Evolutionary conservation across 306 rosid genomes (phyloP).

Genomic region (Dalbergia cochinchinensis): DNA sequence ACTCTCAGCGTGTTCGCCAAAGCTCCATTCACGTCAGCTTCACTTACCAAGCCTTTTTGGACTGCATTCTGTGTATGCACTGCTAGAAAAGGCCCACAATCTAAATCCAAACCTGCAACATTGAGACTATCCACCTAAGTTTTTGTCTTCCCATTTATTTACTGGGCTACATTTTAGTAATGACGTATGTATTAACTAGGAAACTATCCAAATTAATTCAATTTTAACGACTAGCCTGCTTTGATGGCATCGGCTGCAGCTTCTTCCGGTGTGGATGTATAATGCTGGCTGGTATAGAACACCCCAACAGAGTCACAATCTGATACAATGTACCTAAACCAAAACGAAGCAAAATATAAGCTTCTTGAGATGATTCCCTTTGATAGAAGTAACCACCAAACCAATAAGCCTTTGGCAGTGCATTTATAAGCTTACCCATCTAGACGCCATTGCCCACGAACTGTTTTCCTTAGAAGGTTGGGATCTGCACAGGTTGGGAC

Average conservation of each 20-base stretch:
- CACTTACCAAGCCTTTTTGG: conserved; percentile 66
- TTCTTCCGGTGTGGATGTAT: conserved; percentile 82
- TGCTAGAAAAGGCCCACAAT: conserved; percentile 88
- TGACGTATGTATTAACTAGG: too few species aligned
- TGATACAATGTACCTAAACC: conserved; percentile 82
- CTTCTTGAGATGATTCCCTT: not conserved
- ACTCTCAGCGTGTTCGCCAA: conserved; percentile 68
- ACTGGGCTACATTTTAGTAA: not conserved
- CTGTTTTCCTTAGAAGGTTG: conserved; percentile 71
- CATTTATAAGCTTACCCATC: conserved; percentile 60
- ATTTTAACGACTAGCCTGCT: conserved; percentile 60
- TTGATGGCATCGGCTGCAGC: conserved; percentile 95
- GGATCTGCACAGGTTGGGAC: conserved; percentile 98
- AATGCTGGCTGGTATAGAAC: conserved; percentile 72
- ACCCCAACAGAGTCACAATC: conserved; percentile 95
- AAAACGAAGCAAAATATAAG: conserved; percentile 3
- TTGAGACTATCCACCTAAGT: conserved; percentile 54
- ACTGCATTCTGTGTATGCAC: conserved; percentile 75
- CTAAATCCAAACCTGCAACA: conserved; percentile 81
- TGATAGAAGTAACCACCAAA: conserved; percentile 1
- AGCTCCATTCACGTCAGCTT: conserved; percentile 67
- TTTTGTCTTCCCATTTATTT: not conserved
- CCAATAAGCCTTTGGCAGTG: not conserved
- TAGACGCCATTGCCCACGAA: conserved; percentile 83
- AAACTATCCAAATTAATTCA: too few species aligned